A percentile compares a stretch with the other conserved stretches of the same genome.
Evolutionary conservation across 805 yeast species (phyloP).

Genomic region (Lipomyces kockii): DNA sequence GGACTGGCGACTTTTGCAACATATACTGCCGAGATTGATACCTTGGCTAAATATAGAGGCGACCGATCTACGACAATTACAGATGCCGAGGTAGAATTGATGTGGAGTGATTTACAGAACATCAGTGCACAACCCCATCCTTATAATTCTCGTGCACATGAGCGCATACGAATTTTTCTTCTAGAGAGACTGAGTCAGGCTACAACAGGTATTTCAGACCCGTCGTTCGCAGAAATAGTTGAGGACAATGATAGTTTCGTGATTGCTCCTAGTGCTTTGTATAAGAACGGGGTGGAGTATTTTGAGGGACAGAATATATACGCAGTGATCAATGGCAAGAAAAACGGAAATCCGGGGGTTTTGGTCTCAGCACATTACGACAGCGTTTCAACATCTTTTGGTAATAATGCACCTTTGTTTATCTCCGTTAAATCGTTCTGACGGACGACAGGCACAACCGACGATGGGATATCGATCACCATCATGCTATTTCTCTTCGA

Average conservation of each 20-base stretch:
- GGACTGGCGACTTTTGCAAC: neutral
- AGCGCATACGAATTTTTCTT: slow-evolving; percentile 70
- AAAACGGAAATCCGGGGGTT: slow-evolving; percentile 64
- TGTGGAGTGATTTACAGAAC: slow-evolving; percentile 74
- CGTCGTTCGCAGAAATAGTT: slow-evolving; percentile 46
- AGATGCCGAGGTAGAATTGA: slow-evolving; percentile 30
- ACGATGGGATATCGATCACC: slow-evolving; percentile 53
- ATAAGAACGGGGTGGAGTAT: slow-evolving; percentile 49
- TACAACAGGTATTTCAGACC: slow-evolving; percentile 33
- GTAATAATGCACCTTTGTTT: slow-evolving; percentile 43
- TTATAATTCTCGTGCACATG: slow-evolving; percentile 75
- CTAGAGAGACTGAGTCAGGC: slow-evolving; percentile 49
- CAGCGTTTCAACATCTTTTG: slow-evolving; percentile 82
- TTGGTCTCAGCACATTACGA: slow-evolving; percentile 85
- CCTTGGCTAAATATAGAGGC: neutral
- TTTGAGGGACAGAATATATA: slow-evolving; percentile 80
- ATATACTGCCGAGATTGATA: neutral
- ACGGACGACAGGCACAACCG: slow-evolving; percentile 58
- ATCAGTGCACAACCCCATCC: slow-evolving; percentile 76
- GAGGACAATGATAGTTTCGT: slow-evolving; percentile 45
- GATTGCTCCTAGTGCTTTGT: slow-evolving; percentile 53
- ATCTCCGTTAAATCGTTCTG: neutral
- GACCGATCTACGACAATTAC: neutral
- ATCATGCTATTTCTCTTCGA: slow-evolving; percentile 31
- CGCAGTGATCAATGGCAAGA: slow-evolving; percentile 68